Evolutionary conservation across 257 asterid genomes (phyloP).

Genomic region (Vinca minor): DNA sequence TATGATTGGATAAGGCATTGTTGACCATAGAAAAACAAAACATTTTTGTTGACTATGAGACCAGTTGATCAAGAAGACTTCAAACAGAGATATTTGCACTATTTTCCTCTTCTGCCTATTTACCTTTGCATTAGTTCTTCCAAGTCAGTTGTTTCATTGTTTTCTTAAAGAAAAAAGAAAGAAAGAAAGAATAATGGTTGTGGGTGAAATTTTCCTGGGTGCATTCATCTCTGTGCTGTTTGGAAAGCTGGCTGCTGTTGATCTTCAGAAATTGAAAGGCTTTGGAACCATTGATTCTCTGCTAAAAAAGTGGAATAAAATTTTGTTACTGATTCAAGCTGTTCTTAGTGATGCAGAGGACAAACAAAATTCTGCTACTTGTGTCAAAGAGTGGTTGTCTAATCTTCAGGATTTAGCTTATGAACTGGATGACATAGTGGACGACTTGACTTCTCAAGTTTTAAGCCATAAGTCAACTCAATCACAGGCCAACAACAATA

Average conservation of each 20-base stretch:
- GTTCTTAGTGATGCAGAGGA: constrained; percentile 5
- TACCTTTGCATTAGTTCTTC: background rate
- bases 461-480: background rate
- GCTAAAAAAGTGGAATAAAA: background rate
- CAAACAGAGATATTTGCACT: too few species aligned
- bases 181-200: background rate
- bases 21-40: too few species aligned
- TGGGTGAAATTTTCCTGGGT: background rate
- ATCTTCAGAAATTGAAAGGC: background rate
- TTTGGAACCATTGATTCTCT: background rate
- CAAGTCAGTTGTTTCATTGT: background rate
- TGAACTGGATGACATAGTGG: constrained; percentile 17
- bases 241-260: background rate
- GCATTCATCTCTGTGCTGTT: background rate
- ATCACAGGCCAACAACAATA: constrained; percentile 5
- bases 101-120: background rate
- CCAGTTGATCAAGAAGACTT: background rate
- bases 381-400: constrained; percentile 15
- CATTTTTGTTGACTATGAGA: background rate
- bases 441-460: constrained; percentile 14
- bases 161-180: too few species aligned
- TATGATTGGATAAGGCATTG: too few species aligned
- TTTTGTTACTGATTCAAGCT: background rate
- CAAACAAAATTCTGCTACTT: background rate
- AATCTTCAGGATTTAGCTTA: constrained; percentile 19